Conservation (phyloP, 2,329 filamentous ascomycete genomes). For the Fusarium burgessii region DNA sequence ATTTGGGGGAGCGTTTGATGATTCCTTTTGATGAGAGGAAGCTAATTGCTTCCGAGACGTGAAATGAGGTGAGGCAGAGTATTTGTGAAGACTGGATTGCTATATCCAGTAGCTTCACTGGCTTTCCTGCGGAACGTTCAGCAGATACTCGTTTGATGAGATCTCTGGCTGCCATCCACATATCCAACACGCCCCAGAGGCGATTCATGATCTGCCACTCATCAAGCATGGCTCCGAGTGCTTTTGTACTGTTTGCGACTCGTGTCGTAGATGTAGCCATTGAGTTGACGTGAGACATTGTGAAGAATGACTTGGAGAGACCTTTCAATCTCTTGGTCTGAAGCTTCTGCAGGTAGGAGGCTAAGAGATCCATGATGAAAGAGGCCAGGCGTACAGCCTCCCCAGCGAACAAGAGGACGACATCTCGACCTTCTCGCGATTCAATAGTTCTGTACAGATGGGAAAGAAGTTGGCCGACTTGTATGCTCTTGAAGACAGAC, state of each 20-base stretch:
- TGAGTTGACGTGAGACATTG: not conserved
- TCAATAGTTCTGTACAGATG: not conserved
- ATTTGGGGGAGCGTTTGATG: not conserved
- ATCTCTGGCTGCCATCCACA: not conserved
- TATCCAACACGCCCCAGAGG: slow-evolving; percentile 1
- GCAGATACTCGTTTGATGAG: not conserved
- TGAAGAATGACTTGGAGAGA: not conserved
- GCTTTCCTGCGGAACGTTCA: not conserved
- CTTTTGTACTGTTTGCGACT: not conserved
- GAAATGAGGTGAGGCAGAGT: slow-evolving; percentile 2
- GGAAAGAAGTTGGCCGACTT: not conserved
- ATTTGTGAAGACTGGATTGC: not conserved
- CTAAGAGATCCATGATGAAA: not conserved
- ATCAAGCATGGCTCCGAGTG: not conserved
- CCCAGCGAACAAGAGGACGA: not conserved
- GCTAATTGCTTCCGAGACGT: not conserved
- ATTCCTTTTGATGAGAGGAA: not conserved
- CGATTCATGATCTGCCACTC: slow-evolving; percentile 21
- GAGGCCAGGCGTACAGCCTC: not conserved
- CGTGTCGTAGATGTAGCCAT: not conserved
- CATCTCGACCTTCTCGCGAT: not conserved
- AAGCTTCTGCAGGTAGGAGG: not conserved
- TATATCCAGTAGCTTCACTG: rapidly evolving
- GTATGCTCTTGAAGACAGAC: rapidly evolving
- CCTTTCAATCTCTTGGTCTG: not conserved